phyloP scores from a whole-genome alignment of 2,329 filamentous ascomycete genomes.

The Stenocarpella maydis region DNA sequence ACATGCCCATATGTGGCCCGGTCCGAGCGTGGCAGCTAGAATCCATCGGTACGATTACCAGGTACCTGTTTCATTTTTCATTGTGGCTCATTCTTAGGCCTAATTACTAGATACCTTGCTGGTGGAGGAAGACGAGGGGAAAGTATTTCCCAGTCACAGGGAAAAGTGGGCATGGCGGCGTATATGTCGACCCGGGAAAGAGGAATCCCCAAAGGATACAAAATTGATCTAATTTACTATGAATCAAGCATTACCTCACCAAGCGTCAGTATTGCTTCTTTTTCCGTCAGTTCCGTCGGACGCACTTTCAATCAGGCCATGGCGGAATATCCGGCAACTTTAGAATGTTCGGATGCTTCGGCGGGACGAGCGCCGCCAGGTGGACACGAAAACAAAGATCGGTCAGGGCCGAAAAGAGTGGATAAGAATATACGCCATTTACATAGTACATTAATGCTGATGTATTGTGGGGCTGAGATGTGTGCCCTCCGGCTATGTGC shows the following conservation, averaged over 20 bases:
- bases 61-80: neutral
- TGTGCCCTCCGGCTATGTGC: neutral
- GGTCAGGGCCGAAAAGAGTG: neutral
- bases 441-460: neutral
- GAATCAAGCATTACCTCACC: neutral
- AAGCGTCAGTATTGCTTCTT: neutral
- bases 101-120: neutral
- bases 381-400: neutral
- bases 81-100: neutral
- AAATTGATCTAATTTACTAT: no score
- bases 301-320: neutral
- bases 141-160: conserved; percentile 2
- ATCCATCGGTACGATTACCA: neutral
- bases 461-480: neutral
- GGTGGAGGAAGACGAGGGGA: conserved; percentile 8
- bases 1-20: neutral
- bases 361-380: neutral
- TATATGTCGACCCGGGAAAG: conserved; percentile 1
- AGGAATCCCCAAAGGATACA: conserved; percentile 4
- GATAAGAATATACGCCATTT: no score
- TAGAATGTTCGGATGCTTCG: neutral
- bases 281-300: neutral
- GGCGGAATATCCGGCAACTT: neutral
- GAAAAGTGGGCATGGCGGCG: neutral
- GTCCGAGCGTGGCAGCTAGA: neutral